Conservation (phyloP, 441 rosid genomes). For the Sinapis alba region DNA sequence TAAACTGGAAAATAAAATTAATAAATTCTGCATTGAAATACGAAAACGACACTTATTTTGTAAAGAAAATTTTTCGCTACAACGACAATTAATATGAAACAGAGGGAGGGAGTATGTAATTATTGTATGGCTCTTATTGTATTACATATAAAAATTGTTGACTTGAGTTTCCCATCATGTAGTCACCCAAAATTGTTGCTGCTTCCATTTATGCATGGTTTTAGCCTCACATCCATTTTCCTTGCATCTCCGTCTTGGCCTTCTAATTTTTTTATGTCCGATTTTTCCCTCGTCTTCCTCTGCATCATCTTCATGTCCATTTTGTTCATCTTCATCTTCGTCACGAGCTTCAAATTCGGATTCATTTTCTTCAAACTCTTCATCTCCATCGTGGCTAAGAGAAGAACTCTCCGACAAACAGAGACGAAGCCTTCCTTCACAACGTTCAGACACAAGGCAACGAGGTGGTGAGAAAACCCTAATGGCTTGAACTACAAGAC, state of each 20-base stretch:
- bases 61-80: too few species aligned
- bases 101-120: too few species aligned
- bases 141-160: background rate
- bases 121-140: background rate
- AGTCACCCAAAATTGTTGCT: slow-evolving; percentile 48
- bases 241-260: slow-evolving; percentile 50
- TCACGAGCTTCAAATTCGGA: background rate
- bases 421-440: slow-evolving; percentile 60
- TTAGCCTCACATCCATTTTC: slow-evolving; percentile 43
- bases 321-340: slow-evolving; percentile 20
- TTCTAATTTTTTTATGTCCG: slow-evolving; percentile 43
- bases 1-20: too few species aligned
- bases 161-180: slow-evolving; percentile 32
- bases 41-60: too few species aligned
- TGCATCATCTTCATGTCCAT: slow-evolving; percentile 30
- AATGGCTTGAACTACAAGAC: slow-evolving; percentile 61
- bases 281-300: slow-evolving; percentile 44
- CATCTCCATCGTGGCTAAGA: slow-evolving; percentile 3
- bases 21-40: too few species aligned
- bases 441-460: slow-evolving; percentile 53
- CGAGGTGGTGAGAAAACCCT: slow-evolving; percentile 29
- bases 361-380: slow-evolving; percentile 27
- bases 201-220: slow-evolving; percentile 43
- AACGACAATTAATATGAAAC: too few species aligned
- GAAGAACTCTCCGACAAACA: slow-evolving; percentile 26